Conservation (phyloP, 208 protist genomes). For the Trypanosomatidae sp. region DNA sequence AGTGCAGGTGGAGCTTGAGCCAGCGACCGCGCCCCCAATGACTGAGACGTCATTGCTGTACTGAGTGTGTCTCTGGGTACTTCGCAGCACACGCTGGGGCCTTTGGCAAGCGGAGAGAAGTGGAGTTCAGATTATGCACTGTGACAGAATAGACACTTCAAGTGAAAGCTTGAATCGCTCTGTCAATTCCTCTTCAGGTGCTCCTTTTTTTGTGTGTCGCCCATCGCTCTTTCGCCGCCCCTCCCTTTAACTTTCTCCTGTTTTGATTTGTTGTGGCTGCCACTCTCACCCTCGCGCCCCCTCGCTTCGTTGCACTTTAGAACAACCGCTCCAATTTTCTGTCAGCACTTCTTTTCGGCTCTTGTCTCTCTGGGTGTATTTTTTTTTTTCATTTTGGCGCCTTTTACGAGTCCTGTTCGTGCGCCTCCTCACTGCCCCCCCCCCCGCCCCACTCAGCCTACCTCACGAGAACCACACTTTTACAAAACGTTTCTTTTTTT, state of each 20-base stretch:
- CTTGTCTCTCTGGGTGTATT: not conserved
- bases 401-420: not conserved
- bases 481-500: not conserved
- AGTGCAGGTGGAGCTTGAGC: not conserved
- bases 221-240: not conserved
- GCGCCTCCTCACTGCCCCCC: not conserved
- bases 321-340: not conserved
- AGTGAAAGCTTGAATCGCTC: not conserved
- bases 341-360: not conserved
- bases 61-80: not conserved
- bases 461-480: not conserved
- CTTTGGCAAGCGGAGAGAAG: not conserved
- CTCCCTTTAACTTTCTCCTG: no score
- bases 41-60: not conserved
- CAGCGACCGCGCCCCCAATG: not conserved
- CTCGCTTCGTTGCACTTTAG: not conserved
- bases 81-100: not conserved
- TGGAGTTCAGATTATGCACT: not conserved
- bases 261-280: no score
- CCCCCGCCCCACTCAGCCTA: not conserved
- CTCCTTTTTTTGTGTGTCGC: not conserved
- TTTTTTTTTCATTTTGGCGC: not conserved
- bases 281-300: no score
- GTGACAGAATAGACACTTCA: not conserved
- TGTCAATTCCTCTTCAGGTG: not conserved